Evolutionary conservation across 148 eudicot genomes (phyloP), one percentile per base, ranked within the genome.

Genomic region (Amaranthus palmeri): DNA sequence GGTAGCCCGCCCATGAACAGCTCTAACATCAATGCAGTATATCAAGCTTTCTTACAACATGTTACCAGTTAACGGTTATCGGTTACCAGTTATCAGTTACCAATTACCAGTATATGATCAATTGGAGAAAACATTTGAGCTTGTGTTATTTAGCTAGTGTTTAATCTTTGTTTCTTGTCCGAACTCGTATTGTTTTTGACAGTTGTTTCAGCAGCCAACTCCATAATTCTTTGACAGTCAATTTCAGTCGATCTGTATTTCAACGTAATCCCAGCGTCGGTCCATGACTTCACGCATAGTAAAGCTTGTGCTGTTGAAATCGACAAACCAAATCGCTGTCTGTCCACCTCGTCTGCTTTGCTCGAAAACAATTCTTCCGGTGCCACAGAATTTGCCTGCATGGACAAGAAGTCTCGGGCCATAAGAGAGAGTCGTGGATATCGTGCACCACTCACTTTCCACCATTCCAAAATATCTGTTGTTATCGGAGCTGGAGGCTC

Each of bases 401-500:
- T 85, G 40, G 96, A 82, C 80, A 92, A 72, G 61, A 89, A 92
- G 71, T 92, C 96, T 54, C 90, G 80, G 40, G 97, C 97, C 97
- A 92, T 92, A 8, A 83, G 50, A 7, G 96, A 89, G 54, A 92
- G 81, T 54, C 92, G 76, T 0, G 97, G 97, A 68, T 89, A 92
- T 4, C 97, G 85, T 18, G 85, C 51, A 62, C 86, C 82, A 71
- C 89, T 92, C 72, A 73, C 84, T 72, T 84, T 92, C 97, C 97
- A 92, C 97, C 97, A 92, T 43, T 89, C 96, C 41, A 89, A 67
- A 17, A 89, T 91, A 74, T 92, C 88, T 0, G 90, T 87, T 17
- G 82, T 76, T 74, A 92, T 81, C 36, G 91, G 87, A 59, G 92
- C 96, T 14, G 87, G 92, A 11, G 97, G 86, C 65, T 92, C 97